phyloP scores from a whole-genome alignment of 306 rosid genomes.

The Acmispon strigosus region DNA sequence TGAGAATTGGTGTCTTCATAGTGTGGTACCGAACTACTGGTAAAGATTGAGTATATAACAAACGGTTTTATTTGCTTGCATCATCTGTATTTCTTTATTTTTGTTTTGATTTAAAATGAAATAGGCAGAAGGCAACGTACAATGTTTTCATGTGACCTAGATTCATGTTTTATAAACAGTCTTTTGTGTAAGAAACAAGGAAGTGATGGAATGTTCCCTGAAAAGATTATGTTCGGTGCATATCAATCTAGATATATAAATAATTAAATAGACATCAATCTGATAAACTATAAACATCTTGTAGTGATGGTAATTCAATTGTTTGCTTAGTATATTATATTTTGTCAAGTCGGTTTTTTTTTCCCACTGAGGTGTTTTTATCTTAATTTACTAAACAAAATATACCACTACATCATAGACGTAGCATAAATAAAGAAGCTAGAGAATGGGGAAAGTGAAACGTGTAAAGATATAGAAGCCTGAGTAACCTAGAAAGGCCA shows the following conservation, averaged over 20 bases:
- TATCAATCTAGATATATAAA: background rate
- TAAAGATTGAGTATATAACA: background rate
- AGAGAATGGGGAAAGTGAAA: background rate
- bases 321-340: too few species aligned
- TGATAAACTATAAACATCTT: background rate
- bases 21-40: too few species aligned
- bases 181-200: too few species aligned
- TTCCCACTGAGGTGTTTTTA: too few species aligned
- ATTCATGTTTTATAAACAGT: too few species aligned
- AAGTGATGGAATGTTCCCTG: too few species aligned
- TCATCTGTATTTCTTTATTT: background rate
- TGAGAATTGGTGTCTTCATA: conserved; percentile 26
- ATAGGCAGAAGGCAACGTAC: too few species aligned
- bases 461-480: background rate
- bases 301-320: background rate
- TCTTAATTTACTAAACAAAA: too few species aligned
- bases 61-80: background rate
- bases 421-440: background rate
- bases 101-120: too few species aligned
- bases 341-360: too few species aligned
- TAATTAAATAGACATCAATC: background rate
- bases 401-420: too few species aligned
- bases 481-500: background rate
- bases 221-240: background rate
- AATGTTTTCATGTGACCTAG: too few species aligned